Base-by-base conservation (phyloP, 2,329 filamentous ascomycete genomes). In the Verruconis gallopava region DNA sequence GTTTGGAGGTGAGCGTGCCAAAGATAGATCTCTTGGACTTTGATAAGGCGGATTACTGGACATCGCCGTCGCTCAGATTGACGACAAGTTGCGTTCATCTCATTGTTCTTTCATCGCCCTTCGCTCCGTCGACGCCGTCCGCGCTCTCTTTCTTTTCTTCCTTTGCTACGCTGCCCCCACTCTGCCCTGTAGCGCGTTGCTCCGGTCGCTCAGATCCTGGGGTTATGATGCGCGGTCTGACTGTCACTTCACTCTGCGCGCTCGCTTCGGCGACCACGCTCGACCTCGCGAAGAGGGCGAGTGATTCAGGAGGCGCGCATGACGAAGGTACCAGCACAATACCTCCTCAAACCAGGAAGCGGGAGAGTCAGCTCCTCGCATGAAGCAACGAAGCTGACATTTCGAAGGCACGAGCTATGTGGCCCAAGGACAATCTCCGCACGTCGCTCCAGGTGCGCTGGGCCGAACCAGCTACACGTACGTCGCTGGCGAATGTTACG, bases 401-500 rank as follows among this genome's bases (percentile, higher is more conserved):
- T 30, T n/a, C n/a, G 9, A n/a, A 30, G n/a, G n/a, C n/a, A n/a
- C n/a, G n/a, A n/a, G n/a, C n/a, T n/a, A n/a, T n/a, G n/a, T n/a
- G n/a, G n/a, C n/a, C n/a, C n/a, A n/a, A n/a, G n/a, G n/a, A n/a
- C n/a, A n/a, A n/a, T n/a, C n/a, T n/a, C n/a, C n/a, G n/a, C n/a
- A n/a, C n/a, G n/a, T n/a, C n/a, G n/a, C n/a, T n/a, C n/a, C n/a
- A 30, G 25, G 25, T 30, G 25, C 25, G n/a, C n/a, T n/a, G 9
- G 25, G 25, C n/a, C 9, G 25, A 30, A n/a, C 25, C 6, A 9
- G 9, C 6, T 30, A 30, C 25, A 9, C 6, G 25, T 30, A 30
- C n/a, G 25, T 30, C 25, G 25, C 25, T n/a, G 40, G 25, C 2
- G 40, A 42, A 21, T 42, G 40, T 33, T 42, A 42, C 21, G 40